Evolutionary conservation across 495 filamentous ascomycete genomes (phyloP).

Genomic region (Xylaria intraflava): DNA sequence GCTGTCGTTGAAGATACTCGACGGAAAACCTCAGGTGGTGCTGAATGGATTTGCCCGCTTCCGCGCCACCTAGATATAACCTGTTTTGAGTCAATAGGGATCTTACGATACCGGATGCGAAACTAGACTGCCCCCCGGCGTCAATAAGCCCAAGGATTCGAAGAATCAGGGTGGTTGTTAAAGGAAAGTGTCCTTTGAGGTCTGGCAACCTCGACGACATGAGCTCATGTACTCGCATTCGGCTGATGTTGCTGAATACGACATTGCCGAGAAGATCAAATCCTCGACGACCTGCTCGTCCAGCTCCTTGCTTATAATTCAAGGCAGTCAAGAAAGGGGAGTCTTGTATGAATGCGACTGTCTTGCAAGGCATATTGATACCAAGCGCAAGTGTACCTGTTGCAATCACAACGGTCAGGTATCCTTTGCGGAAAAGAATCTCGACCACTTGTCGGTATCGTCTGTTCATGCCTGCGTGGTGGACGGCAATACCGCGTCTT

Average conservation of each 20-base stretch:
- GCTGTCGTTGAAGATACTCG: constrained; percentile 65
- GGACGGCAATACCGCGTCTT: constrained; percentile 61
- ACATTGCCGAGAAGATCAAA: constrained; percentile 78
- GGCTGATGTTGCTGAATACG: constrained; percentile 58
- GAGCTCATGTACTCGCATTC: constrained; percentile 51
- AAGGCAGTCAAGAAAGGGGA: constrained; percentile 64
- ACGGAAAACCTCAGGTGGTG: constrained; percentile 76
- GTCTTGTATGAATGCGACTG: constrained; percentile 69
- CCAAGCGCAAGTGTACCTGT: constrained; percentile 71
- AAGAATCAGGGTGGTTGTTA: constrained; percentile 65
- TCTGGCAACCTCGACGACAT: constrained; percentile 66
- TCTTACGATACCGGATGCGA: constrained; percentile 55
- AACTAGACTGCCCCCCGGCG: constrained; percentile 53
- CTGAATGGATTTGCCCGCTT: constrained; percentile 53
- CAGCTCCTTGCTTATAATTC: constrained; percentile 68
- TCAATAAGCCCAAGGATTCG: constrained; percentile 61
- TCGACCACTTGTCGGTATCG: constrained; percentile 66
- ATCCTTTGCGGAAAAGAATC: constrained; percentile 69
- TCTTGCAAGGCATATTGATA: constrained; percentile 83
- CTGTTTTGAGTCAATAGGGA: constrained; percentile 62
- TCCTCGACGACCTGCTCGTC: constrained; percentile 70
- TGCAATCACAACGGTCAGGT: constrained; percentile 63
- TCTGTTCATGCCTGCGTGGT: constrained; percentile 73
- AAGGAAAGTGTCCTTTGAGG: constrained; percentile 70
- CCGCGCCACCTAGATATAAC: constrained; percentile 59